Evolutionary conservation across 2,329 filamentous ascomycete genomes (phyloP).

Genomic region (Tolypocladium inflatum): DNA sequence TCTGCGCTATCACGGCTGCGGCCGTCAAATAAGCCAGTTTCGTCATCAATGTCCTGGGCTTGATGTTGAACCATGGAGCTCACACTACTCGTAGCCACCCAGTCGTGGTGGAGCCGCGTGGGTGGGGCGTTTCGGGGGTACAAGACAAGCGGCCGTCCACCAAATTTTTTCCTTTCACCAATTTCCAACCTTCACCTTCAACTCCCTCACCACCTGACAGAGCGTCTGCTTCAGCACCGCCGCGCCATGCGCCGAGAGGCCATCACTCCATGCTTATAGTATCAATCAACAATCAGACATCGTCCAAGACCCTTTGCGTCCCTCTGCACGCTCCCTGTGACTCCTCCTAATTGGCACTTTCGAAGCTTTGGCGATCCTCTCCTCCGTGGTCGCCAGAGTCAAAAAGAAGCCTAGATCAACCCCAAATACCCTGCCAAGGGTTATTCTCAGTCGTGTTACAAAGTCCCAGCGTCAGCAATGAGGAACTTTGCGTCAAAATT

Average conservation of each 20-base stretch:
- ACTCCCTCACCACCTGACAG: neutral
- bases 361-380: constrained; percentile 76
- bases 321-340: constrained; percentile 7
- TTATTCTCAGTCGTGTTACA: constrained; percentile 93
- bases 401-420: constrained; percentile 77
- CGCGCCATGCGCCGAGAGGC: neutral
- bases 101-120: neutral
- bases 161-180: neutral
- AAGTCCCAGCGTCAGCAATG: constrained; percentile 65
- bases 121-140: neutral
- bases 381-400: constrained; percentile 69
- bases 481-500: constrained; percentile 78
- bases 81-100: no score
- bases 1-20: neutral
- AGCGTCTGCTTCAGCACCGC: neutral
- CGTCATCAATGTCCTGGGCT: neutral
- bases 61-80: neutral
- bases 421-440: constrained; percentile 74
- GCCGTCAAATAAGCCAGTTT: neutral
- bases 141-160: neutral
- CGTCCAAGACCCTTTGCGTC: neutral
- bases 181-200: neutral
- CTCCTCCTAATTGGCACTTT: constrained; percentile 55
- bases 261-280: neutral
- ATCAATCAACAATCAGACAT: neutral